Evolutionary conservation across 1,284 basidiomycete genomes (phyloP).

Genomic region (Chalciporus sp.): DNA sequence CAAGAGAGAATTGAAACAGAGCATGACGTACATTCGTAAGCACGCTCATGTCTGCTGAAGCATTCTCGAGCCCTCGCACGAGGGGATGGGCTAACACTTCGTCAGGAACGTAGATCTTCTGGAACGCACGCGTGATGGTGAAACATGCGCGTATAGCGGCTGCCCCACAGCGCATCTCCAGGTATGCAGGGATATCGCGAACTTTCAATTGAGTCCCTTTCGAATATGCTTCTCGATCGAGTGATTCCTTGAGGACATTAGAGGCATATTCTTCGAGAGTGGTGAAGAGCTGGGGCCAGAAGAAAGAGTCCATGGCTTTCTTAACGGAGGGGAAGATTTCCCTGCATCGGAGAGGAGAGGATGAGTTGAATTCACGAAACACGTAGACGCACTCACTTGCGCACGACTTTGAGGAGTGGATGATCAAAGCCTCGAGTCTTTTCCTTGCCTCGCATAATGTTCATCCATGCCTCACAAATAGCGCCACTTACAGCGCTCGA

Average conservation of each 20-base stretch:
- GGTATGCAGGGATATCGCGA: slow-evolving; percentile 28
- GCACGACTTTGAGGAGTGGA: slow-evolving; percentile 24
- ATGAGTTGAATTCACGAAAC: neutral
- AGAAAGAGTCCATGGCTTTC: slow-evolving; percentile 25
- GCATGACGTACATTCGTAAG: slow-evolving; percentile 26
- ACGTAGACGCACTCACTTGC: slow-evolving; percentile 18
- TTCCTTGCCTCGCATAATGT: slow-evolving; percentile 21
- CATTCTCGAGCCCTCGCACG: slow-evolving; percentile 31
- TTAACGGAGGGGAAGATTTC: slow-evolving; percentile 29
- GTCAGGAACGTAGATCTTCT: slow-evolving; percentile 26
- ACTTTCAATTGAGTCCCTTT: slow-evolving; percentile 6
- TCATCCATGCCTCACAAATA: slow-evolving; percentile 27
- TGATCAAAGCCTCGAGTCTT: slow-evolving; percentile 15
- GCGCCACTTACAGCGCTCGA: slow-evolving; percentile 20
- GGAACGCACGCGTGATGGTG: slow-evolving; percentile 30
- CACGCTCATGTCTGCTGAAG: slow-evolving; percentile 28
- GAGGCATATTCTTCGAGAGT: slow-evolving; percentile 20
- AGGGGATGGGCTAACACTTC: slow-evolving; percentile 22
- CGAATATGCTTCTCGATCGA: slow-evolving; percentile 26
- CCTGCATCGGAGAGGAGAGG: slow-evolving; percentile 11
- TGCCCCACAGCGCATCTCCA: slow-evolving; percentile 31
- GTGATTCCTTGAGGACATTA: slow-evolving; percentile 26
- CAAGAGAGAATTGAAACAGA: neutral
- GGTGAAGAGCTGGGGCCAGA: slow-evolving; percentile 31
- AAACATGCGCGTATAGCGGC: slow-evolving; percentile 21